These are phyloP conservation scores for Jacaranda copaia DNA, from an alignment of 257 asterid genomes.

Conservation along the genomic window DNA sequence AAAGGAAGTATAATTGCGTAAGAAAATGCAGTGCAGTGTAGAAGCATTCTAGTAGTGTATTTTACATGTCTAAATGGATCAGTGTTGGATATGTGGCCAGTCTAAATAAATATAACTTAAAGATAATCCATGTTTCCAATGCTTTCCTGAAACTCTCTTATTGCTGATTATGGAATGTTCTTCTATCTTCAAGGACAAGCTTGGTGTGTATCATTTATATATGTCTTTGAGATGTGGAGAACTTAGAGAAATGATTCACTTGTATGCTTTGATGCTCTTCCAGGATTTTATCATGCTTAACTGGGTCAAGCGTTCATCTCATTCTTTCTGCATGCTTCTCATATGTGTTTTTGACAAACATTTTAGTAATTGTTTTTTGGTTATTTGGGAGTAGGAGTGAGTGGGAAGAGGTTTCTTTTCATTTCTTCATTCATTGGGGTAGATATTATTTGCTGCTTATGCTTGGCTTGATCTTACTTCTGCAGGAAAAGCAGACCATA, in stretches of 20 bases:
- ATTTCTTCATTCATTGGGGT: neutral
- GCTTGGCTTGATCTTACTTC: slow-evolving; percentile 4
- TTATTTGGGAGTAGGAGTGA: slow-evolving; percentile 4
- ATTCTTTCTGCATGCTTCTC: neutral
- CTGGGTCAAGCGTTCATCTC: neutral
- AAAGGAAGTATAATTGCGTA: neutral
- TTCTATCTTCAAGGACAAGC: neutral
- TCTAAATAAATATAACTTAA: neutral
- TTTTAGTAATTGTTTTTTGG: neutral
- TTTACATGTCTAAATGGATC: neutral
- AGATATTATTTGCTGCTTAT: neutral
- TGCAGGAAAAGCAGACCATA: neutral
- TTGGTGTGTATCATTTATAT: neutral
- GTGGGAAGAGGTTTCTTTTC: neutral
- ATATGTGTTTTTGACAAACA: neutral
- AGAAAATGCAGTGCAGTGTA: neutral
- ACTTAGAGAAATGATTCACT: slow-evolving; percentile 18
- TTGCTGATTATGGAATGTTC: slow-evolving; percentile 14
- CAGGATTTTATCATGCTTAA: neutral
- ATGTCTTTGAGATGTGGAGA: neutral
- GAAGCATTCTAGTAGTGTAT: neutral
- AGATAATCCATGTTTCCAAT: neutral
- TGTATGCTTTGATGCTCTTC: slow-evolving; percentile 11
- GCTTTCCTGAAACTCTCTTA: slow-evolving; percentile 11
- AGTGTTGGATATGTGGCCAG: slow-evolving; percentile 5